These are phyloP conservation scores for Solanum tacnaense DNA, from an alignment of 257 asterid genomes.

Conservation along the genomic window DNA sequence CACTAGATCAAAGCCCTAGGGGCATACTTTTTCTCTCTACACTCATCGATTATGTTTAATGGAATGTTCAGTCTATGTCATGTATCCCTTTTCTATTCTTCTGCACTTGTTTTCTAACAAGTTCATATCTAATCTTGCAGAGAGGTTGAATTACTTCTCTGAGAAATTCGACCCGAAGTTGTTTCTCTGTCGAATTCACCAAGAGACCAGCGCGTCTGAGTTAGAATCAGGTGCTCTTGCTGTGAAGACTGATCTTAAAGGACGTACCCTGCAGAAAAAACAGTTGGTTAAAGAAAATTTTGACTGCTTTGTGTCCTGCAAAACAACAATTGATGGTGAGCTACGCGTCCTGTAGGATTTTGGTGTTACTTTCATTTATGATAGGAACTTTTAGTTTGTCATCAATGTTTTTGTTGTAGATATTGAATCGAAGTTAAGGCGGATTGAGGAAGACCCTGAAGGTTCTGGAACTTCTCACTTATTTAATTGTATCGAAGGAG, in stretches of 20 bases:
- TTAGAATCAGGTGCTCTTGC: conserved; percentile 89
- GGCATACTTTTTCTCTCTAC: not conserved
- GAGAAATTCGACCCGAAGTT: conserved; percentile 84
- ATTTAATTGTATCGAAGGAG: conserved; percentile 73
- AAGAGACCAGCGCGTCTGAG: conserved; percentile 80
- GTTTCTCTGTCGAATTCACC: conserved; percentile 80
- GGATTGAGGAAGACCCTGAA: conserved; percentile 98
- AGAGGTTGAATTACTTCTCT: conserved; percentile 72
- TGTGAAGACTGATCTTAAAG: conserved; percentile 74
- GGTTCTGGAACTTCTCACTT: conserved; percentile 91
- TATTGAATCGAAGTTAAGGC: conserved; percentile 85
- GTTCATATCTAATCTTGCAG: conserved; percentile 35
- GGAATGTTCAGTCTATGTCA: not conserved
- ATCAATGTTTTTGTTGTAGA: conserved; percentile 33
- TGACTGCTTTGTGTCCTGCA: conserved; percentile 98
- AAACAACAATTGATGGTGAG: conserved; percentile 97
- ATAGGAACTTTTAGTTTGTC: not conserved
- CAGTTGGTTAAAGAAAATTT: conserved; percentile 97
- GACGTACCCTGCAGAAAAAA: conserved; percentile 93
- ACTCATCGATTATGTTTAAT: not conserved
- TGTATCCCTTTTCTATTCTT: not conserved
- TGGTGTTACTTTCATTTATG: not conserved
- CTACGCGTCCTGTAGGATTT: not conserved
- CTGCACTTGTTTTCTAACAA: not conserved
- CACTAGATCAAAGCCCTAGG: not conserved